Conservation (phyloP, 202 grass and related monocot species). For the Elaeis oleifera region DNA sequence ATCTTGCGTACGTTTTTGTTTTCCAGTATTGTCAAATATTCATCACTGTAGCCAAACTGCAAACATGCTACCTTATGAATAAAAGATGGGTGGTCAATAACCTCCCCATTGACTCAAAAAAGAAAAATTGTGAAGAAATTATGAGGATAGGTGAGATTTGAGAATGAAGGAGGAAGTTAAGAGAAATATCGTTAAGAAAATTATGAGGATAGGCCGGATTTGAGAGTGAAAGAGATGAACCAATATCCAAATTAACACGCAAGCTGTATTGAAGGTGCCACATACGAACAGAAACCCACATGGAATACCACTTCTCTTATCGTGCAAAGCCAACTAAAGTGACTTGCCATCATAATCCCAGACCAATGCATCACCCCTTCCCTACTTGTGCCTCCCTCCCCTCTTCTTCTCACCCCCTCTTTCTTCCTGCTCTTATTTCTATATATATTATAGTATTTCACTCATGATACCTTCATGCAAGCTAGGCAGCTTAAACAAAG, state of each 20-base stretch:
- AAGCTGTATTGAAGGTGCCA: background rate
- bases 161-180: background rate
- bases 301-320: background rate
- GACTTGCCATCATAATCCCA: conserved; percentile 10
- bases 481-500: background rate
- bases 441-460: background rate
- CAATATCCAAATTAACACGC: background rate
- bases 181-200: background rate
- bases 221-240: background rate
- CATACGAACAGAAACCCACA: no score
- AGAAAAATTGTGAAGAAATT: no score
- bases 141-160: no score
- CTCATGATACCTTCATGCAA: background rate
- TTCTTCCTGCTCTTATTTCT: background rate
- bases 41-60: no score
- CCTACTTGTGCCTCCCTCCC: background rate
- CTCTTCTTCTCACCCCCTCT: background rate
- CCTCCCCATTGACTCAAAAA: no score
- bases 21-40: no score
- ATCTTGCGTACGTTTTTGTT: no score
- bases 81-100: no score
- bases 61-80: no score
- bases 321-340: conserved; percentile 19
- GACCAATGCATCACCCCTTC: background rate
- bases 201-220: background rate